These are phyloP conservation scores for Salix suchowensis DNA, from an alignment of 345 rosid species.

Conservation along the genomic window DNA sequence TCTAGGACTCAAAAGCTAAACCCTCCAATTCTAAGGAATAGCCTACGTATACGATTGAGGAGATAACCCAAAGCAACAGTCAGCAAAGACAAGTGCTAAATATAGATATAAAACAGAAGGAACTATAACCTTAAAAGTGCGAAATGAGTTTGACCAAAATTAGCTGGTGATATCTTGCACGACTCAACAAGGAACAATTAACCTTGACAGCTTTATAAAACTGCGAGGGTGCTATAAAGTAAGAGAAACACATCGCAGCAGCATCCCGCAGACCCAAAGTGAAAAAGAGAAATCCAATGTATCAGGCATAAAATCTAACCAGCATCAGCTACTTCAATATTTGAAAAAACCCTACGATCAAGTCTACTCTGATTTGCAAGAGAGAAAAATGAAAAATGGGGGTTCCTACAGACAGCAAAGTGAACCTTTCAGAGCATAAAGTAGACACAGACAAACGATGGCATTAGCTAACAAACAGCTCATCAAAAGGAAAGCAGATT, in stretches of 20 bases:
- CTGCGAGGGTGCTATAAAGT: conserved; percentile 40
- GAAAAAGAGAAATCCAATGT: conserved; percentile 42
- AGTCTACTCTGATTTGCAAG: conserved; percentile 33
- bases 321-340: conserved; percentile 42
- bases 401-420: conserved; percentile 59
- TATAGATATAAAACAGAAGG: conserved; percentile 16
- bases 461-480: conserved; percentile 64
- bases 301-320: conserved; percentile 63
- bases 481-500: conserved; percentile 64
- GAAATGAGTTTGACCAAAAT: conserved; percentile 47
- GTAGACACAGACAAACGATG: conserved; percentile 46
- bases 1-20: conserved; percentile 26
- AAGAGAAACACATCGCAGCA: conserved; percentile 42
- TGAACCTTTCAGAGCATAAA: conserved; percentile 94
- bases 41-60: conserved; percentile 10
- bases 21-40: conserved; percentile 26
- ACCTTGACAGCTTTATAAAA: conserved; percentile 63
- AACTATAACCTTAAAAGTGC: conserved; percentile 17
- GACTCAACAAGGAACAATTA: conserved; percentile 67
- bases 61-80: conserved; percentile 19
- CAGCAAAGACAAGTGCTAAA: conserved; percentile 20
- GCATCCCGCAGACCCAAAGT: conserved; percentile 46
- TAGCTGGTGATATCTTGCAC: conserved; percentile 56
- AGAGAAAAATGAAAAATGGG: conserved; percentile 39
- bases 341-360: conserved; percentile 36